phyloP scores from a whole-genome alignment of 306 rosid genomes.

The Quercus wislizeni region DNA sequence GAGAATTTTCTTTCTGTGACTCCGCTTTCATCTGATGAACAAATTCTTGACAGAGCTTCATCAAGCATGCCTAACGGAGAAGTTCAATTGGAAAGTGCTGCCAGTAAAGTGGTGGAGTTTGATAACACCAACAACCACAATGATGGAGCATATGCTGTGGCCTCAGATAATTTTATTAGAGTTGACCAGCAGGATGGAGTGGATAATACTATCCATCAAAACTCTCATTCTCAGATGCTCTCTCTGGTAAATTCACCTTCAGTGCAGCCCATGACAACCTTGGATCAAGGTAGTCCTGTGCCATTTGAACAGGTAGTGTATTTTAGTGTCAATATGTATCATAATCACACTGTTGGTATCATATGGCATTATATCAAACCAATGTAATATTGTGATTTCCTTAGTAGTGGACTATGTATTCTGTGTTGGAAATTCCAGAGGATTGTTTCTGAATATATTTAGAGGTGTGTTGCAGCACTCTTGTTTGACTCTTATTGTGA shows the following conservation, averaged over 20 bases:
- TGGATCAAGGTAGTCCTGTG: slow-evolving; percentile 9
- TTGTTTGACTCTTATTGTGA: neutral
- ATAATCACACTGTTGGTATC: neutral
- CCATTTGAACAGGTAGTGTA: slow-evolving; percentile 32
- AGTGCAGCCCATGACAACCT: slow-evolving; percentile 21
- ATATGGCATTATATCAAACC: neutral
- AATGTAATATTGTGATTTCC: neutral
- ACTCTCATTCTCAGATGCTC: slow-evolving; percentile 29
- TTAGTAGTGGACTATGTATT: neutral
- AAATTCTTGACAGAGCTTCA: slow-evolving; percentile 20
- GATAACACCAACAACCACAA: slow-evolving; percentile 17
- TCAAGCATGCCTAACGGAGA: slow-evolving; percentile 22
- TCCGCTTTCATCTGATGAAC: slow-evolving; percentile 26
- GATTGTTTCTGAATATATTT: neutral
- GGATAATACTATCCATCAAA: slow-evolving; percentile 23
- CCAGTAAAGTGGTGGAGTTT: slow-evolving; percentile 29
- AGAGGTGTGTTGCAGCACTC: neutral
- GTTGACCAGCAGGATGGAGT: slow-evolving; percentile 37
- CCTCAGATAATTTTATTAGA: slow-evolving; percentile 25
- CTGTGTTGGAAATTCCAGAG: neutral
- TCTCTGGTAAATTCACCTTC: slow-evolving; percentile 22
- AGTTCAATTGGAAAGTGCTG: slow-evolving; percentile 20
- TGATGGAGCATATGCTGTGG: slow-evolving; percentile 13
- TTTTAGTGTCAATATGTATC: neutral
- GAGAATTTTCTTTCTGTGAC: slow-evolving; percentile 15